Base-by-base conservation (phyloP, 305 asterid genomes). In the Fraxinus xanthoxyloides region DNA sequence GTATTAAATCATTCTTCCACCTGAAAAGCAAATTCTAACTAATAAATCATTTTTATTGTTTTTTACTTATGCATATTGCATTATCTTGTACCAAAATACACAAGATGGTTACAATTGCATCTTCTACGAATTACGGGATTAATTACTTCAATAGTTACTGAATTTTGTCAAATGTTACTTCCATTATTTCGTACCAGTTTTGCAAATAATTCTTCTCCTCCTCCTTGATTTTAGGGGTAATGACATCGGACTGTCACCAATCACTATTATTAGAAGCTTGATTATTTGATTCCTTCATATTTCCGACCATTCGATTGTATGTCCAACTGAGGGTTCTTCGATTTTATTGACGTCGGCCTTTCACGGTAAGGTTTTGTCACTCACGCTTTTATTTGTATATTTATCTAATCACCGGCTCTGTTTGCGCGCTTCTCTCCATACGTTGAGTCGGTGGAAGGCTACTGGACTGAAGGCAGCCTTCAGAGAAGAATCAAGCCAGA, bases 291-390 rank as follows among this genome's bases (percentile, higher is more conserved):
- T 30, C 72, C 35, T 69, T 36, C 36, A 59, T 74, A 7, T 74
- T 74, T 74, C 19, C 3, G 67, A 19, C 59, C 46, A 12, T 34
- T 73, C 56, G 19, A 1, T 80, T 75, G 67, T 36, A 23, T 32
- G n/a, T 43, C 28, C 28, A 43, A 6, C 32, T 75, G 70, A 61
- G 46, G 46, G 15, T 13, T 59, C 35, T 61, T 40, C 24, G 77
- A 46, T 43, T 69, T 32, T 31, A 5, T 8, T 8, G 10, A 40
- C 15, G 48, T 13, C 54, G n/a, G 23, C 21, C 23, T 13, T 17
- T 48, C 46, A 77, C 75, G 80, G 82, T 81, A 77, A 73, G 83
- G 10, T 73, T 78, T 65, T 28, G 70, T 15, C 12, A 4, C 81
- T 31, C 31, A 63, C 34, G 2, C 19, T 9, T 17, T 61, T 23